Percentiles rank a stretch among this genome's conserved stretches.
Conservation (phyloP, 108 stramenopile genomes). For the Fragilariopsis cylindrus region DNA sequence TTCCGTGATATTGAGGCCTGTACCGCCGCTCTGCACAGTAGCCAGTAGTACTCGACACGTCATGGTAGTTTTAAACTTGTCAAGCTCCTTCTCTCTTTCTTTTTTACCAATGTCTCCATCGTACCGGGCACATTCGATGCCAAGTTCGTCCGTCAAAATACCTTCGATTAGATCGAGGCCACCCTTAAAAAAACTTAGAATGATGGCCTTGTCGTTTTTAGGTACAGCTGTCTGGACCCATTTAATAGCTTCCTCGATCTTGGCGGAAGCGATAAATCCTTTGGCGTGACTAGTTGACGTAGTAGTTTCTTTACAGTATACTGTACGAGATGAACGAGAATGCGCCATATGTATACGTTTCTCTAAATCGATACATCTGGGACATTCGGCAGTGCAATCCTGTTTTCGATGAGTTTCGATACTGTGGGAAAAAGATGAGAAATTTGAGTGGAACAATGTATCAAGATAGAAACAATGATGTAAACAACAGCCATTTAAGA, state of each 20-base stretch:
- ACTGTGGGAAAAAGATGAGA: slow-evolving; percentile 32
- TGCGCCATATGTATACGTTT: slow-evolving; percentile 13
- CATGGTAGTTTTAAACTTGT: slow-evolving; percentile 36
- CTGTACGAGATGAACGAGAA: neutral
- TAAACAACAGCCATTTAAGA: neutral
- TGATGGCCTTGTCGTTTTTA: slow-evolving; percentile 41
- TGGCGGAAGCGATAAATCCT: slow-evolving; percentile 41
- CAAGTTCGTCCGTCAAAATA: slow-evolving; percentile 34
- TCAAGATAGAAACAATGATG: neutral
- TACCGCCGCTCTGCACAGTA: slow-evolving; percentile 48
- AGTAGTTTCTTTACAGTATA: slow-evolving; percentile 23
- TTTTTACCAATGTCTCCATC: slow-evolving; percentile 49
- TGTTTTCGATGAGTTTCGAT: slow-evolving; percentile 22
- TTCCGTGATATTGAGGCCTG: slow-evolving; percentile 45
- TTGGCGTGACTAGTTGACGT: neutral
- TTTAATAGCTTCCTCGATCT: slow-evolving; percentile 38
- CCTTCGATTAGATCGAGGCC: slow-evolving; percentile 47
- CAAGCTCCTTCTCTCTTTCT: slow-evolving; percentile 21
- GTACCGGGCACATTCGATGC: slow-evolving; percentile 37
- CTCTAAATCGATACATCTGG: slow-evolving; percentile 35
- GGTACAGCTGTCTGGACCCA: slow-evolving; percentile 30
- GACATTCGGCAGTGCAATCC: slow-evolving; percentile 16
- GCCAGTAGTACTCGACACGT: slow-evolving; percentile 37
- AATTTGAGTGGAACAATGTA: neutral
- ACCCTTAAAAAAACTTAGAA: slow-evolving; percentile 44